Conservation (phyloP, 495 filamentous ascomycete species). For the Pseudomonodictys pantanalensis region DNA sequence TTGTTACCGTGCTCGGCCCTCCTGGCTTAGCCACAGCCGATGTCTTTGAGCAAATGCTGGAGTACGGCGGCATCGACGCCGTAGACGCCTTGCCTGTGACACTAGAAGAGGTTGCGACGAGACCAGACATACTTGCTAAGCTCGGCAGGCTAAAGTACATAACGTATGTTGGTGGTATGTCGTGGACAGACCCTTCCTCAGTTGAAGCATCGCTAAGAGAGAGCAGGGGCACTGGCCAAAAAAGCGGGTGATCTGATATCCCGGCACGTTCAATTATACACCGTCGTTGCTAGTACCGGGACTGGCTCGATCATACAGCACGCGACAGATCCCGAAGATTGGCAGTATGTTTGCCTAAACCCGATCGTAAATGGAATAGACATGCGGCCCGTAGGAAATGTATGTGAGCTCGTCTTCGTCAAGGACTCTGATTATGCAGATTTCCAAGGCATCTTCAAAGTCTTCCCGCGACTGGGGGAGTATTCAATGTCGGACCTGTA, state of each 20-base stretch:
- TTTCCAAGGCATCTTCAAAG: slow-evolving; percentile 11
- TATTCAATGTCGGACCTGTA: slow-evolving; percentile 12
- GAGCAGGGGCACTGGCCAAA: neutral
- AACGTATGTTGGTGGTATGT: slow-evolving; percentile 15
- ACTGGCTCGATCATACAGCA: slow-evolving; percentile 1
- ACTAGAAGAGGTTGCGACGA: slow-evolving; percentile 15
- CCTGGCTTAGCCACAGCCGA: slow-evolving; percentile 11
- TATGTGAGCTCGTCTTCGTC: slow-evolving; percentile 19
- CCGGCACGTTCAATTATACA: neutral
- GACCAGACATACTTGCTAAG: slow-evolving; percentile 18
- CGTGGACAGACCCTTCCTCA: neutral
- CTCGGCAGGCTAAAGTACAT: slow-evolving; percentile 15
- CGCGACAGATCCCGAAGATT: slow-evolving; percentile 15
- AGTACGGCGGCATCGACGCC: slow-evolving; percentile 13
- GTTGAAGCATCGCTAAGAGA: neutral
- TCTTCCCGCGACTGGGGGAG: slow-evolving; percentile 1
- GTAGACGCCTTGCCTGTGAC: slow-evolving; percentile 4
- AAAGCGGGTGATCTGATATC: slow-evolving; percentile 7
- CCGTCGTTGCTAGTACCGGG: slow-evolving; percentile 8
- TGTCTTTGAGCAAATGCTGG: slow-evolving; percentile 6
- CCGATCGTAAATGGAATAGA: slow-evolving; percentile 12
- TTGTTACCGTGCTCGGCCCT: slow-evolving; percentile 13
- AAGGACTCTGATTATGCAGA: neutral
- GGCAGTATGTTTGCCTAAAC: slow-evolving; percentile 15
- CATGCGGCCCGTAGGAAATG: slow-evolving; percentile 6